phyloP scores from a whole-genome alignment of 2,329 filamentous ascomycete species.

The Fusarium pseudocircinatum region DNA sequence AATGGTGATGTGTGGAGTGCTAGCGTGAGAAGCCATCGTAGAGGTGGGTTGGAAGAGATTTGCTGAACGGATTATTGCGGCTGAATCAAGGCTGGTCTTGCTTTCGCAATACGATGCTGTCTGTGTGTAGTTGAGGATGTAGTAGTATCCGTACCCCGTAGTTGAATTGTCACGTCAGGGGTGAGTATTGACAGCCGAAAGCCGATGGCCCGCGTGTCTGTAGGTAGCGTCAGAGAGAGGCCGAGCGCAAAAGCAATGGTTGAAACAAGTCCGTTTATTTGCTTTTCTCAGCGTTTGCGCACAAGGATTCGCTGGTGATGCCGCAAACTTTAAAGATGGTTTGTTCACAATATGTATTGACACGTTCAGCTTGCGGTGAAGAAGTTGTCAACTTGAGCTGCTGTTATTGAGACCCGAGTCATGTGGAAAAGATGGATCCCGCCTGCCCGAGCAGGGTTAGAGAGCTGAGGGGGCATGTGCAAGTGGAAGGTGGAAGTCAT shows the following conservation, averaged over 20 bases:
- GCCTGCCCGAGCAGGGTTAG: slow-evolving; percentile 9
- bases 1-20: slow-evolving; percentile 71
- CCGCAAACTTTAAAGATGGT: neutral
- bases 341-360: neutral
- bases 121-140: slow-evolving; percentile 3
- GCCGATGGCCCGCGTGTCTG: neutral
- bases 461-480: neutral
- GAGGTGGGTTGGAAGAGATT: neutral
- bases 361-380: slow-evolving; percentile 7
- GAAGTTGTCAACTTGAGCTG: neutral
- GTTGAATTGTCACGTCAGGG: slow-evolving; percentile 4
- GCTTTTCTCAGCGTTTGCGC: neutral
- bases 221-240: neutral
- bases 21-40: slow-evolving; percentile 36
- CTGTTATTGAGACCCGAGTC: neutral
- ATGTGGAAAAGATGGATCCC: slow-evolving; percentile 10
- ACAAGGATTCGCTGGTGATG: neutral
- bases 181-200: neutral
- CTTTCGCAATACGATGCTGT: neutral
- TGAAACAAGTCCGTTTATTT: neutral
- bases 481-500: neutral
- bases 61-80: neutral
- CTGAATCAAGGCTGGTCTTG: neutral
- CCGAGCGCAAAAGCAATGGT: neutral
- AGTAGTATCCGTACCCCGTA: neutral